A percentile compares a stretch with the other conserved stretches of the same genome.
Conservation (phyloP, 768 basidiomycete species). For the Cystobasidium tubakii region DNA sequence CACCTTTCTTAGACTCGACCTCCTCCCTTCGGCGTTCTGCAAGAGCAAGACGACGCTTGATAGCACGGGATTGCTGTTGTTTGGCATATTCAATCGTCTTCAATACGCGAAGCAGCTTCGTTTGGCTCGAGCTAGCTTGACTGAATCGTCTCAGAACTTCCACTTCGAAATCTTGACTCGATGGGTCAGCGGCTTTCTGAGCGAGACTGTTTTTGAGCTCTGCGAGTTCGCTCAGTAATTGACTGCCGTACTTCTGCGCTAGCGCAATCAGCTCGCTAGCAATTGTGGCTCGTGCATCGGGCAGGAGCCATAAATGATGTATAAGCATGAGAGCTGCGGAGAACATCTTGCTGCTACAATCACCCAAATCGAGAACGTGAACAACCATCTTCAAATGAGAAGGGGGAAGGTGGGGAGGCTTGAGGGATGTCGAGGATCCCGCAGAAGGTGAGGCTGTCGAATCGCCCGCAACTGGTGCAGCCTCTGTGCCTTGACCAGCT, state of each 20-base stretch:
- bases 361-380: conserved; percentile 93
- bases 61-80: conserved; percentile 14
- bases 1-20: not conserved
- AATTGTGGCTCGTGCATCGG: conserved; percentile 80
- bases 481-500: not conserved
- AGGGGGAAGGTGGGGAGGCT: conserved; percentile 77
- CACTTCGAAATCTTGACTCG: conserved; percentile 54
- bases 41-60: not conserved
- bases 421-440: conserved; percentile 54
- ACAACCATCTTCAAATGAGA: conserved; percentile 81
- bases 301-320: conserved; percentile 80
- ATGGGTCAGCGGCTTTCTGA: conserved; percentile 35
- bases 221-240: conserved; percentile 67
- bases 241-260: conserved; percentile 79
- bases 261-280: conserved; percentile 77
- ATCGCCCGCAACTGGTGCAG: conserved; percentile 41
- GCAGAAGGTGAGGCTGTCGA: conserved; percentile 41
- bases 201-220: conserved; percentile 44
- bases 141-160: conserved; percentile 83
- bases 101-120: conserved; percentile 87
- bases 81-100: conserved; percentile 83
- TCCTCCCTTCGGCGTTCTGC: not conserved
- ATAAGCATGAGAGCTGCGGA: conserved; percentile 85
- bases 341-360: conserved; percentile 95
- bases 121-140: conserved; percentile 85